Base-by-base conservation (phyloP, 805 yeast species). In the Spathaspora sp. region DNA sequence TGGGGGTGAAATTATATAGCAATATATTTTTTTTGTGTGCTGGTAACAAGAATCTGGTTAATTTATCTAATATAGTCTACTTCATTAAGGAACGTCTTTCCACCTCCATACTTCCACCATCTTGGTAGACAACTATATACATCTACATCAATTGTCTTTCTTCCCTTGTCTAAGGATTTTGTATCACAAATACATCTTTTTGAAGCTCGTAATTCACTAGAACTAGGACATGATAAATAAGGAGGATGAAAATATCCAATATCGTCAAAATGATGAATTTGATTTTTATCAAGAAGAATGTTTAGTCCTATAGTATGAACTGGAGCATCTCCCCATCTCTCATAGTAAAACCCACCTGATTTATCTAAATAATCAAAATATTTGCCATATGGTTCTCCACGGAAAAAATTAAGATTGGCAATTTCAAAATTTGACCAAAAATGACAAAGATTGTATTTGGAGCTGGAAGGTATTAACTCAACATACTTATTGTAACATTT, bases 61-160 rank as follows among this genome's bases (percentile, higher is more conserved):
- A 11, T 5, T 23, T 40, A 40, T 42, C 53, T 40, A 18, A 44
- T 58, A 50, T 58, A 59, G 17, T 61, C 67, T 17, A 63, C 59
- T 49, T 78, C 84, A 53, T 79, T 78, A 35, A 83, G 54, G 57
- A 85, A 84, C 1, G 60, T 64, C 59, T 83, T 84, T 1, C 89
- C 87, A 2, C 81, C 73, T 9, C 87, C 86, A 55, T 72, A 73
- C 58, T 81, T 81, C 96, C 96, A 87, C 92, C 92, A 87, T 54
- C 83, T 75, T 31, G 81, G 73, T 45, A 87, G 64, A 67, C 96
- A 87, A 59, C 92, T 86, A 55, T 78, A 81, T 4, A 79, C 64
- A 53, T 75, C 62, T n/a, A 75, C 66, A 49, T 75, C 74, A 54
- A 80, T 70, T 18, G 68, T 52, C 26, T 57, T 56, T 1, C 58